phyloP scores from a whole-genome alignment of 169 alveolate genomes.

The Eimeria falciformis region DNA sequence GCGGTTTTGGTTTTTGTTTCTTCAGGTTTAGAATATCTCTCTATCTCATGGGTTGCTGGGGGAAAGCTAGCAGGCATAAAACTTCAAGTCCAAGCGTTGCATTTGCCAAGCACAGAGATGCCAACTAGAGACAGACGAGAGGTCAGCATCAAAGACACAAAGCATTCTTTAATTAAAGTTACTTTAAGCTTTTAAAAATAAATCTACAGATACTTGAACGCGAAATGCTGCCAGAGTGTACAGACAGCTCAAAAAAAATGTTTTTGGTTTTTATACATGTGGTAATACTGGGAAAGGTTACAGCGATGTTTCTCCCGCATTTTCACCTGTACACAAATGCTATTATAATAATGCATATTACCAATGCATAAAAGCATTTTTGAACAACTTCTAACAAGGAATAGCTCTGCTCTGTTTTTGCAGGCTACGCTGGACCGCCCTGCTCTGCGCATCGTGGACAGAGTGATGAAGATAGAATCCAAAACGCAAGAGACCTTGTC shows the following conservation, averaged over 20 bases:
- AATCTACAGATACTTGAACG: too few species aligned
- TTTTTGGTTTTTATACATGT: too few species aligned
- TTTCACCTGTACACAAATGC: too few species aligned
- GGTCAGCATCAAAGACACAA: not conserved
- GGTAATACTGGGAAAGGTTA: too few species aligned
- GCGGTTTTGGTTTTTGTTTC: not conserved
- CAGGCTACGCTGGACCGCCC: not conserved
- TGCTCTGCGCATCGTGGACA: not conserved
- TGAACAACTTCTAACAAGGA: too few species aligned
- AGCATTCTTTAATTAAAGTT: not conserved
- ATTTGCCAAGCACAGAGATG: not conserved
- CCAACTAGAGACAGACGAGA: conserved; percentile 22
- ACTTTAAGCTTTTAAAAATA: not conserved
- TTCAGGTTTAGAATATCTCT: not conserved
- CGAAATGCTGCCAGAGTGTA: too few species aligned
- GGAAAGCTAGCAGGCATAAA: not conserved
- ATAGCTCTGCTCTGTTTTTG: not conserved
- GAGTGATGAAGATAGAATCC: not conserved
- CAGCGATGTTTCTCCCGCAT: too few species aligned
- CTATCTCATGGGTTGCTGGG: not conserved
- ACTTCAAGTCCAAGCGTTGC: not conserved
- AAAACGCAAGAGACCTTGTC: not conserved
- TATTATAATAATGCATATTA: too few species aligned
- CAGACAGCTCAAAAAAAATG: too few species aligned
- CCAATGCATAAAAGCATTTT: too few species aligned